Evolutionary conservation across 371 early-diverging fungal genomes (phyloP).

Genomic region (Nematocida displodere): DNA sequence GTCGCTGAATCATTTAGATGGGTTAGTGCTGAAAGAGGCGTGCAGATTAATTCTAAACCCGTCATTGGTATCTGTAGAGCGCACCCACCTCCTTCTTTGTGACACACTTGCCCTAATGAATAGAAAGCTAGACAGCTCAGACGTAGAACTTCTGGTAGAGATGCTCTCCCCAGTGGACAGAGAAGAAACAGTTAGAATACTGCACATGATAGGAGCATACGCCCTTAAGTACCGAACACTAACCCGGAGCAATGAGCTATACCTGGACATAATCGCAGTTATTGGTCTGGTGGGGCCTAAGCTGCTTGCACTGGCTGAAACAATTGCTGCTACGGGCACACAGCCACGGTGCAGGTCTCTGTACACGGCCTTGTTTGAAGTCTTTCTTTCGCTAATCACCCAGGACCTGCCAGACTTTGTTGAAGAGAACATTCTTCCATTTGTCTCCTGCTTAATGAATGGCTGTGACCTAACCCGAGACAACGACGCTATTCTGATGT

Average conservation of each 20-base stretch:
- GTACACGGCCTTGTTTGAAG: neutral
- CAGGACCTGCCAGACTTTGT: constrained; percentile 19
- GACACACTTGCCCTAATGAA: neutral
- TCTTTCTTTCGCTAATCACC: constrained; percentile 1
- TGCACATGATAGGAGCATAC: neutral
- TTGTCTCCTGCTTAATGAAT: neutral
- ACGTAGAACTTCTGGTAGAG: neutral
- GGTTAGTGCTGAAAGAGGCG: neutral
- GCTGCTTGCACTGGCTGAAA: neutral
- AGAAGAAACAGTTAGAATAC: neutral
- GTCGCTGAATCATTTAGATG: neutral
- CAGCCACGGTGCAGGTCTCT: neutral
- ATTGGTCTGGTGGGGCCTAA: neutral
- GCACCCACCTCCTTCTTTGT: neutral
- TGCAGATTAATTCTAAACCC: neutral
- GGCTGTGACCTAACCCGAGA: neutral
- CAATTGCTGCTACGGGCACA: neutral
- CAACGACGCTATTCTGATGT: neutral
- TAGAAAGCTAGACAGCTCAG: neutral
- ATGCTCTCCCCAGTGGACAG: neutral
- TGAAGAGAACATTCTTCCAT: neutral
- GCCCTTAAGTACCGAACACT: neutral
- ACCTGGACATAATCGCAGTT: neutral
- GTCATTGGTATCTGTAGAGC: neutral
- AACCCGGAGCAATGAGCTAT: neutral